These are phyloP conservation scores for Dactylellina sp. DNA, from an alignment of 2,329 filamentous ascomycete species.

Conservation along the genomic window DNA sequence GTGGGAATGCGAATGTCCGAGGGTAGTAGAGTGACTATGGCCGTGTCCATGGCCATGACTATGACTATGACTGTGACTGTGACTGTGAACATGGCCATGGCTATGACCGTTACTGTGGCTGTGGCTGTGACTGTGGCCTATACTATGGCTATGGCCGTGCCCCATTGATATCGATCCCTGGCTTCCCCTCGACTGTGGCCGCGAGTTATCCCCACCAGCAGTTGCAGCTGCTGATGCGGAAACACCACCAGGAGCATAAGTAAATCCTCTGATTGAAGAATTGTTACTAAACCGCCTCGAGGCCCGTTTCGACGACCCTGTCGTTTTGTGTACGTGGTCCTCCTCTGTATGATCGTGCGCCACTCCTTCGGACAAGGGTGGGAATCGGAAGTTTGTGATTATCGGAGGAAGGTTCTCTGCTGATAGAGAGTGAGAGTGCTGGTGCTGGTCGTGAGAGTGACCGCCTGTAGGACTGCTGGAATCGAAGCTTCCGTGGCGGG, in stretches of 20 bases:
- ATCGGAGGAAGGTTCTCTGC: conserved; percentile 29
- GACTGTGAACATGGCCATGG: conserved; percentile 2
- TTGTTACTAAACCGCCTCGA: conserved; percentile 43
- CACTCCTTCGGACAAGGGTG: conserved; percentile 36
- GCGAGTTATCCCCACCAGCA: conserved; percentile 15
- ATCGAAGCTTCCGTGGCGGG: conserved; percentile 25
- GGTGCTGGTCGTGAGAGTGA: conserved; percentile 17
- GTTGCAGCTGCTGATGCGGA: conserved; percentile 36
- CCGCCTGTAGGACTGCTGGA: conserved; percentile 27
- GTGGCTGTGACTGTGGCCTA: conserved; percentile 28
- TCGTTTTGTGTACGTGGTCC: conserved; percentile 41
- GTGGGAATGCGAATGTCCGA: conserved; percentile 17
- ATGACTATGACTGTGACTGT: conserved; percentile 15
- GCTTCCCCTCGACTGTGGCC: conserved; percentile 40
- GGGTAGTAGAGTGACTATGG: conserved; percentile 18
- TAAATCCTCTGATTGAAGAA: conserved; percentile 19
- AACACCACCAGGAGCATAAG: conserved; percentile 36
- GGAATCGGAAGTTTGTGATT: conserved; percentile 55
- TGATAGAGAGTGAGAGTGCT: conserved; percentile 13
- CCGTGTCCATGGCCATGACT: conserved; percentile 10
- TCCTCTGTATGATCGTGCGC: conserved; percentile 55
- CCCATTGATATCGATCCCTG: conserved; percentile 40
- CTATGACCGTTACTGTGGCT: conserved; percentile 22
- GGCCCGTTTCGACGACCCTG: conserved; percentile 22
- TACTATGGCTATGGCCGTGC: conserved; percentile 24